These are phyloP conservation scores for Theileria equi DNA, from an alignment of 169 alveolate species.

Conservation along the genomic window DNA sequence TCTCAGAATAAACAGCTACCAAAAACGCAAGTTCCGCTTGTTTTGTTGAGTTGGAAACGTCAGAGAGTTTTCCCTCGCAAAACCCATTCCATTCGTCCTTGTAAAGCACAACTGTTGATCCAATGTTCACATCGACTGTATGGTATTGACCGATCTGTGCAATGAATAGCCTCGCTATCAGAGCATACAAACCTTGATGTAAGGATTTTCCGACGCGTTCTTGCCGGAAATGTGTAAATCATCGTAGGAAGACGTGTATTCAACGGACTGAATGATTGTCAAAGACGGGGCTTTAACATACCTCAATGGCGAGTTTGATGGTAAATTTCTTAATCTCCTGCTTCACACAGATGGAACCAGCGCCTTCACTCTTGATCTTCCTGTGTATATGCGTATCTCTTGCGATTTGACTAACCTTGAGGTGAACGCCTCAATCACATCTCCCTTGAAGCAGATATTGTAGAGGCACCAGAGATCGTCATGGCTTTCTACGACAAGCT, in stretches of 20 bases:
- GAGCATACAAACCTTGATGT: constrained; percentile 28
- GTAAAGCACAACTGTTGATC: constrained; percentile 62
- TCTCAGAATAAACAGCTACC: constrained; percentile 13
- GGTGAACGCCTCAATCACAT: constrained; percentile 61
- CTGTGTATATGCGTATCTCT: background rate
- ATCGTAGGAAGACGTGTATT: constrained; percentile 64
- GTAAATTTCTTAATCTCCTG: constrained; percentile 61
- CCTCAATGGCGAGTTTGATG: constrained; percentile 49
- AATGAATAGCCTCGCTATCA: background rate
- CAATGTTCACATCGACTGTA: constrained; percentile 64
- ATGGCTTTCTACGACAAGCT: constrained; percentile 55
- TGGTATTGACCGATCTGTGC: constrained; percentile 73
- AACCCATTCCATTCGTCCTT: constrained; percentile 58
- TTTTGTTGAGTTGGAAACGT: constrained; percentile 14
- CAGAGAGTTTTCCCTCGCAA: constrained; percentile 25
- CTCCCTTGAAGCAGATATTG: constrained; percentile 63
- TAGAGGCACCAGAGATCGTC: constrained; percentile 75
- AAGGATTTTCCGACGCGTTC: constrained; percentile 60
- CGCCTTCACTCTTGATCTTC: constrained; percentile 46
- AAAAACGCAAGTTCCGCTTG: constrained; percentile 54
- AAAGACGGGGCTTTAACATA: background rate
- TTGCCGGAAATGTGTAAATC: constrained; percentile 68
- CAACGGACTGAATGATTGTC: constrained; percentile 28
- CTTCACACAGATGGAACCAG: constrained; percentile 17
- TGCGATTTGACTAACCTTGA: constrained; percentile 22